Percentiles rank a stretch among this genome's conserved stretches.
phyloP scores from a whole-genome alignment of 2,329 filamentous ascomycete genomes.

The Claviceps monticola region DNA sequence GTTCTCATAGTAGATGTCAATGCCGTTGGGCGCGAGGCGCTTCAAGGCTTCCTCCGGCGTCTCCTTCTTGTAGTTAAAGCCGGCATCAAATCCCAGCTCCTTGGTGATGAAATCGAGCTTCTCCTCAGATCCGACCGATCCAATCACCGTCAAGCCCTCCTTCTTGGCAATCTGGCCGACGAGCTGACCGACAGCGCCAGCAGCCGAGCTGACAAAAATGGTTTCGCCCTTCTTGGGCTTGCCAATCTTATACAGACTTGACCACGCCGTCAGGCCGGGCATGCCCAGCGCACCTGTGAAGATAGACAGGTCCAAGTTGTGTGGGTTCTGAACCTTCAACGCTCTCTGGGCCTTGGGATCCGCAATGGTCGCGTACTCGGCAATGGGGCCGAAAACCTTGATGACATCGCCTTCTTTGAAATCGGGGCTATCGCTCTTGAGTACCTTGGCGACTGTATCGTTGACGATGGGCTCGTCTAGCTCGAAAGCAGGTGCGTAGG shows the following conservation, averaged over 20 bases:
- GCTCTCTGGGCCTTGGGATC: constrained; percentile 27
- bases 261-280: constrained; percentile 56
- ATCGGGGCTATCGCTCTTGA: constrained; percentile 50
- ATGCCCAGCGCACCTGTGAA: constrained; percentile 58
- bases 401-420: constrained; percentile 58
- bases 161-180: constrained; percentile 76
- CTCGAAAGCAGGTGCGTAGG: constrained; percentile 39
- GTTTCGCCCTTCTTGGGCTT: constrained; percentile 54
- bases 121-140: constrained; percentile 64
- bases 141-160: constrained; percentile 66
- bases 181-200: constrained; percentile 68
- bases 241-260: constrained; percentile 51
- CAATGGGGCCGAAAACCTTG: constrained; percentile 40
- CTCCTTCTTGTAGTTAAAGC: constrained; percentile 86
- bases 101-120: constrained; percentile 55
- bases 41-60: constrained; percentile 51
- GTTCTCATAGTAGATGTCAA: constrained; percentile 53
- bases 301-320: constrained; percentile 48
- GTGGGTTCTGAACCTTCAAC: constrained; percentile 52
- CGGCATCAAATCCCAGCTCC: constrained; percentile 40
- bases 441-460: constrained; percentile 48
- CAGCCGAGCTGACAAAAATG: constrained; percentile 69
- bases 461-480: constrained; percentile 52
- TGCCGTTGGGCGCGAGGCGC: constrained; percentile 59
- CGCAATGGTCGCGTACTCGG: constrained; percentile 53